Conservation (phyloP, 441 rosid genomes). For the Gossypium schwendimanii region DNA sequence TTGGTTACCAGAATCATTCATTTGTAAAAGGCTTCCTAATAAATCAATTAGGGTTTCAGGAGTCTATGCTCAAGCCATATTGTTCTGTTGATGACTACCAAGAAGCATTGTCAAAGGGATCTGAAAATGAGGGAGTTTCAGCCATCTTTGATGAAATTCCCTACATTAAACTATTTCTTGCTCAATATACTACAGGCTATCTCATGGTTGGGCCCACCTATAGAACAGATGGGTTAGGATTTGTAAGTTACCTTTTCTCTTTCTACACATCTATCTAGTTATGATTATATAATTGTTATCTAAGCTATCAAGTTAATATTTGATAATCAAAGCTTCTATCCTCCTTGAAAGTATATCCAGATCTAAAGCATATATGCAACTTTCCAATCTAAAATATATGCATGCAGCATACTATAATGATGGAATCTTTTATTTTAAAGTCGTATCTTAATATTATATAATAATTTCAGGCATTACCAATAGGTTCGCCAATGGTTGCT, state of each 20-base stretch:
- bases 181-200: slow-evolving; percentile 19
- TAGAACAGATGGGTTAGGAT: slow-evolving; percentile 33
- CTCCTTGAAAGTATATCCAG: not conserved
- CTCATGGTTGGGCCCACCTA: slow-evolving; percentile 27
- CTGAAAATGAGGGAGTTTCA: slow-evolving; percentile 21
- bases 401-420: too few species aligned
- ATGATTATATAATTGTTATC: not conserved
- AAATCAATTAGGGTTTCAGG: not conserved
- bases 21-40: slow-evolving; percentile 20
- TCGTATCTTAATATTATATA: not conserved
- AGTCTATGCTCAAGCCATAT: slow-evolving; percentile 10
- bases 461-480: slow-evolving; percentile 11
- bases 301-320: not conserved
- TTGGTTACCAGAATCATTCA: slow-evolving; percentile 27
- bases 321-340: not conserved
- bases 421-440: too few species aligned
- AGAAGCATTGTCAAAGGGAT: slow-evolving; percentile 12
- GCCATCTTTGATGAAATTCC: slow-evolving; percentile 33
- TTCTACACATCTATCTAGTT: not conserved
- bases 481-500: not conserved
- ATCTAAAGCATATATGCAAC: too few species aligned
- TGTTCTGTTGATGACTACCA: slow-evolving; percentile 10
- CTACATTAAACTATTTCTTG: slow-evolving; percentile 24
- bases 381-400: too few species aligned
- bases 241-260: slow-evolving; percentile 24